Percentiles rank a stretch among this genome's conserved stretches.
Evolutionary conservation across 2,329 filamentous ascomycete genomes (phyloP).

Genomic region (Fusarium pseudoanthophilum): DNA sequence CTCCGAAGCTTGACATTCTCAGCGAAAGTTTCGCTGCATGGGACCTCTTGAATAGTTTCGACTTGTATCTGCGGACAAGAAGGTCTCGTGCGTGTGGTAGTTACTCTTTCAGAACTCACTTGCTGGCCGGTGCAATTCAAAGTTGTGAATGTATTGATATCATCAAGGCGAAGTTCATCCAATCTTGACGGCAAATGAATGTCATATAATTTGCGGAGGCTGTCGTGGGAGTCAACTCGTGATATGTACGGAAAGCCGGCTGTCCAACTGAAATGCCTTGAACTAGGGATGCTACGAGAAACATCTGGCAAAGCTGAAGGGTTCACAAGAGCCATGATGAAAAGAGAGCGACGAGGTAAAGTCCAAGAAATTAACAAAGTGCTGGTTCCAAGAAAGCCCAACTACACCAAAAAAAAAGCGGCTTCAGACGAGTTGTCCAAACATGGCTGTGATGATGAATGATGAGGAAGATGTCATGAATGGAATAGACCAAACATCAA

Average conservation of each 20-base stretch:
- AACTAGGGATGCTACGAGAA: constrained; percentile 52
- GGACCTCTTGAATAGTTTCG: constrained; percentile 30
- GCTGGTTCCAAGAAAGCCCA: constrained; percentile 58
- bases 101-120: constrained; percentile 1
- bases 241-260: constrained; percentile 18
- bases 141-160: constrained; percentile 50
- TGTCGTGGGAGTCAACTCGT: constrained; percentile 1
- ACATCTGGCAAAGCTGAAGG: constrained; percentile 49
- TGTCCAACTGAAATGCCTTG: constrained; percentile 53
- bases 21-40: constrained; percentile 10
- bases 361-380: constrained; percentile 49
- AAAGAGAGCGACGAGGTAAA: constrained; percentile 42
- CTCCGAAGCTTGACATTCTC: constrained; percentile 37
- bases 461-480: constrained; percentile 37
- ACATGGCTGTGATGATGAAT: constrained; percentile 51
- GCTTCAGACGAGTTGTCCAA: constrained; percentile 48
- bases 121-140: constrained; percentile 52
- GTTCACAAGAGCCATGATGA: constrained; percentile 50
- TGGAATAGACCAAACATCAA: not conserved
- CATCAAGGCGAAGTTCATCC: constrained; percentile 42
- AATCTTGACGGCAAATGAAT: constrained; percentile 46
- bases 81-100: not conserved
- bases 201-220: constrained; percentile 42
- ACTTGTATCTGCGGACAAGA: constrained; percentile 43
- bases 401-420: constrained; percentile 47